Evolutionary conservation across 108 stramenopile species (phyloP).

Genomic region (Schizochytrium sp.): DNA sequence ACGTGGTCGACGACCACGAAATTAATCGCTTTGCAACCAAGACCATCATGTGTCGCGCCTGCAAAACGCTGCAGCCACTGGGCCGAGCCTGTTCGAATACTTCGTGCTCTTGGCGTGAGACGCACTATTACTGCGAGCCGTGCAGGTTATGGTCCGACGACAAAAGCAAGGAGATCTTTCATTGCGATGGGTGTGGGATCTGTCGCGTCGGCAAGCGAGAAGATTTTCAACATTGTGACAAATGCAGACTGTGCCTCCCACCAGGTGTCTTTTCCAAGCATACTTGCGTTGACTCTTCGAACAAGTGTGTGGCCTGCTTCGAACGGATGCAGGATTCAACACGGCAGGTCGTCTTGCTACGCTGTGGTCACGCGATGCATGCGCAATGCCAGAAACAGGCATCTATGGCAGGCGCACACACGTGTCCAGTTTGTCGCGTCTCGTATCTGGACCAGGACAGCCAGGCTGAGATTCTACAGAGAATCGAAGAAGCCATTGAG

Average conservation of each 20-base stretch:
- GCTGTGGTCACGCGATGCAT: neutral
- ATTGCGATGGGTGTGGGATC: neutral
- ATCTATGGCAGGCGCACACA: too few relatives aligned
- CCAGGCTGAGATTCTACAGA: neutral
- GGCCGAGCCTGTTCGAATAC: neutral
- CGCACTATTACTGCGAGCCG: neutral
- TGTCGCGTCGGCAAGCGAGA: neutral
- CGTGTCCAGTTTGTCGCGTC: neutral
- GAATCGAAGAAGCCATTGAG: neutral
- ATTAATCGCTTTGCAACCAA: neutral
- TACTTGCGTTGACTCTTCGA: neutral
- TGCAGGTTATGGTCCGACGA: neutral
- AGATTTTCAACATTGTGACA: neutral
- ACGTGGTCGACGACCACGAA: neutral
- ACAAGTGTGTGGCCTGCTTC: neutral
- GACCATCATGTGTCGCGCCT: neutral
- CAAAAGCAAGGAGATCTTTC: neutral
- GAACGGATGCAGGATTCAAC: neutral
- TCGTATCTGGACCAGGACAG: too few relatives aligned
- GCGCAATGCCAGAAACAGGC: neutral
- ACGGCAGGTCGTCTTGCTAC: neutral
- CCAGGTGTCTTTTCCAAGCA: neutral
- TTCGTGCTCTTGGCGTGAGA: neutral
- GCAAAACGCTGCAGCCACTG: neutral
- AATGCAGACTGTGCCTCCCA: neutral